Conservation (phyloP, 1,139 yeast genomes). For the Protomyces lactucae-debilis region DNA sequence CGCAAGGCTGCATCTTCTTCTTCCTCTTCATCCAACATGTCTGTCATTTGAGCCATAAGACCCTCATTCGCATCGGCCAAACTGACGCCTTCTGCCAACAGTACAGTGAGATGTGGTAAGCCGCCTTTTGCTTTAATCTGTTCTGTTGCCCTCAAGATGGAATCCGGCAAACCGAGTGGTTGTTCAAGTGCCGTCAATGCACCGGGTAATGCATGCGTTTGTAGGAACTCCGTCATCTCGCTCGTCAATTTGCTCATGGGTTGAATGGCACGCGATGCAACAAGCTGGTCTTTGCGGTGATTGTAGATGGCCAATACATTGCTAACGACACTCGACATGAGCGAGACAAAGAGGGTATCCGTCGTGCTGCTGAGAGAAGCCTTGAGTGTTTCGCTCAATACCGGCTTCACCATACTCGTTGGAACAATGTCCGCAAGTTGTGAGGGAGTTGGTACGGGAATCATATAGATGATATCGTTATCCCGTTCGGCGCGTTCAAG, state of each 20-base stretch:
- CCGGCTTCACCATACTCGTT: conserved; percentile 55
- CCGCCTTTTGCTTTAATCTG: conserved; percentile 59
- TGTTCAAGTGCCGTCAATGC: conserved; percentile 59
- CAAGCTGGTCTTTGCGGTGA: conserved; percentile 58
- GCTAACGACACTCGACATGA: conserved; percentile 63
- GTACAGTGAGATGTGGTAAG: conserved; percentile 42
- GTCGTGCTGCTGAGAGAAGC: conserved; percentile 34
- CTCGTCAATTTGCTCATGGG: conserved; percentile 52
- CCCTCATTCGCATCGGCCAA: conserved; percentile 45
- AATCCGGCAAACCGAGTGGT: conserved; percentile 60
- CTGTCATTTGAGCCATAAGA: conserved; percentile 47
- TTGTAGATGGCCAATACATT: conserved; percentile 65
- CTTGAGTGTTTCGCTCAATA: conserved; percentile 43
- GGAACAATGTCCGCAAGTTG: conserved; percentile 48
- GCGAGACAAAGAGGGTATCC: conserved; percentile 48
- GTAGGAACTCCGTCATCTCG: conserved; percentile 40
- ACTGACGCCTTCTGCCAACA: conserved; percentile 47
- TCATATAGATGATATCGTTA: conserved; percentile 71
- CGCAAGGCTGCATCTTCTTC: conserved; percentile 55
- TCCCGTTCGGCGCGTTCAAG: conserved; percentile 65
- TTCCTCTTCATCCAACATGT: conserved; percentile 49
- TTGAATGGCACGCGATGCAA: conserved; percentile 48
- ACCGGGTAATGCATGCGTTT: conserved; percentile 49
- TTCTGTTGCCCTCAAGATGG: conserved; percentile 52
- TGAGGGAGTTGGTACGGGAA: conserved; percentile 52